phyloP scores from a whole-genome alignment of 2,329 filamentous ascomycete genomes.

The Nothomitra cinnamomea region DNA sequence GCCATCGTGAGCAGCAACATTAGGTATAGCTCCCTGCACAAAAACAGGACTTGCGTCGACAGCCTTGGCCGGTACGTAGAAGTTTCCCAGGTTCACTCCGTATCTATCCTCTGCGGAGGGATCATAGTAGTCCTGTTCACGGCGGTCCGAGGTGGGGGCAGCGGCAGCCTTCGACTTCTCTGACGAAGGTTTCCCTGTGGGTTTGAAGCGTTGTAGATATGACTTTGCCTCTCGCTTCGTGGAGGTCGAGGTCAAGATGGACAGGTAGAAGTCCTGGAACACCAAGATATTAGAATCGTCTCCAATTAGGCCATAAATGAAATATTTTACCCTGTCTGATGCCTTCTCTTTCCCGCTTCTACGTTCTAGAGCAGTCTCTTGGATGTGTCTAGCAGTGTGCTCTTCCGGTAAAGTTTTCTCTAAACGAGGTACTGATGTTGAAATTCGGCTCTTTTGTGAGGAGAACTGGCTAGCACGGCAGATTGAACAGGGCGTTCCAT shows the following conservation, averaged over 20 bases:
- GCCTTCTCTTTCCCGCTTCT: not conserved
- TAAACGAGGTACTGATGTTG: not conserved
- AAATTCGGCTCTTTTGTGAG: not conserved
- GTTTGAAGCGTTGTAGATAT: constrained; percentile 74
- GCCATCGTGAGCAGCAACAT: constrained; percentile 19
- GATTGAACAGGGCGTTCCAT: not conserved
- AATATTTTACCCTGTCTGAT: not conserved
- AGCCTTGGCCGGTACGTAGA: constrained; percentile 40
- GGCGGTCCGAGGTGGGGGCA: not conserved
- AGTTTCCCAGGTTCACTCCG: constrained; percentile 42
- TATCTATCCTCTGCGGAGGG: constrained; percentile 12
- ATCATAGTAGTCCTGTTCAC: not conserved
- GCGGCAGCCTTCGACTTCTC: constrained; percentile 5
- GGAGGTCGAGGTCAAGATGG: constrained; percentile 71
- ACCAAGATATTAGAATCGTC: not conserved
- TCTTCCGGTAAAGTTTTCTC: not conserved
- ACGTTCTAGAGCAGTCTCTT: not conserved
- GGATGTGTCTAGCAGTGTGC: not conserved
- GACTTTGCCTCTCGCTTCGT: constrained; percentile 86
- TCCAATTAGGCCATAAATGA: not conserved
- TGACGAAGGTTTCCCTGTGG: constrained; percentile 13
- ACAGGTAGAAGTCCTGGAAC: constrained; percentile 62
- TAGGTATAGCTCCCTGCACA: constrained; percentile 31
- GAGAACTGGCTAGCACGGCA: not conserved
- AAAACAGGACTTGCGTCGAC: constrained; percentile 44